phyloP scores from a whole-genome alignment of 2,329 filamentous ascomycete genomes.

The Thielaviopsis musarum region DNA sequence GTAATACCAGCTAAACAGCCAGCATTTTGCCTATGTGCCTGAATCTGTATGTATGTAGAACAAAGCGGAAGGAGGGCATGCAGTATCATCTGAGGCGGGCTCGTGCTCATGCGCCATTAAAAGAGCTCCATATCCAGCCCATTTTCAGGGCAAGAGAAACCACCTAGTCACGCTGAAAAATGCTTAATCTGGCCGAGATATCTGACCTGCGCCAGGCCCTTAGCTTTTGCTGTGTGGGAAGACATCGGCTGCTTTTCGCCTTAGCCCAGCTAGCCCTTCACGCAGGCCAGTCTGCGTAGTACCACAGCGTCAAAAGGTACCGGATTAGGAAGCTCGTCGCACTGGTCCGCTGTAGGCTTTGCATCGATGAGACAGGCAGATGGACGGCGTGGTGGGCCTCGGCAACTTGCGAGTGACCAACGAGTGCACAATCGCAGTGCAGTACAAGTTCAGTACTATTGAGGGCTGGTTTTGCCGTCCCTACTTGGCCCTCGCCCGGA shows the following conservation, averaged over 20 bases:
- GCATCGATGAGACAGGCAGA: background rate
- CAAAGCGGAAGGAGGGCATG: background rate
- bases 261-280: background rate
- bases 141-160: background rate
- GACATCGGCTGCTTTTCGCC: background rate
- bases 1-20: background rate
- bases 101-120: background rate
- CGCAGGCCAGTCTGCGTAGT: background rate
- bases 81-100: background rate
- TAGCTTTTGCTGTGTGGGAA: background rate
- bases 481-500: background rate
- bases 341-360: background rate
- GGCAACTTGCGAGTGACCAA: background rate
- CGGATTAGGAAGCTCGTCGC: background rate
- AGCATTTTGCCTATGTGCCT: background rate
- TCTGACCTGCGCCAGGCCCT: background rate
- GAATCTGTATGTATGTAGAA: background rate
- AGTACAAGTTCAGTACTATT: background rate
- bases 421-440: background rate
- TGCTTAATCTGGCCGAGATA: background rate
- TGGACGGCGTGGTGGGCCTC: background rate
- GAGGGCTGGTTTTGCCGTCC: background rate
- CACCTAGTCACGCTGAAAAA: background rate
- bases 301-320: background rate
- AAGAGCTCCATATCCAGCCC: background rate